A percentile compares a stretch with the other conserved stretches of the same genome.
phyloP scores from a whole-genome alignment of 208 protist genomes.

The Trypanosoma boissoni region DNA sequence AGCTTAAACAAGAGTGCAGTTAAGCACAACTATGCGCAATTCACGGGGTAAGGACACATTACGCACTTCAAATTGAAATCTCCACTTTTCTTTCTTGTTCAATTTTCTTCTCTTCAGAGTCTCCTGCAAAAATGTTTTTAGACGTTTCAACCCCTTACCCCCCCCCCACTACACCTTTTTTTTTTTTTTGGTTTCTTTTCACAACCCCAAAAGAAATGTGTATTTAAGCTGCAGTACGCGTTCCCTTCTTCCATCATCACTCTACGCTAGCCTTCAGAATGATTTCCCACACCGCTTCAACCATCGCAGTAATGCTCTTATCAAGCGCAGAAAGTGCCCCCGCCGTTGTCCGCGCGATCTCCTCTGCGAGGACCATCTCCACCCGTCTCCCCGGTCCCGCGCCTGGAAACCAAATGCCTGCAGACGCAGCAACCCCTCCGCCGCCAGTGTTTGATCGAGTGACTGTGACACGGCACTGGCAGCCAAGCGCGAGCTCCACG shows the following conservation, averaged over 20 bases:
- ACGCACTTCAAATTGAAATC: too few relatives aligned
- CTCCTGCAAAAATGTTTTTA: too few relatives aligned
- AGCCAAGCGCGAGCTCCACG: conserved; percentile 24
- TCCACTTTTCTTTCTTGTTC: too few relatives aligned
- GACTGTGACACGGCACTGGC: conserved; percentile 26
- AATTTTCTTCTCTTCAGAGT: too few relatives aligned
- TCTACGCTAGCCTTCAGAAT: not conserved
- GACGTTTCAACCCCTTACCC: too few relatives aligned
- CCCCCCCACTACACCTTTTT: too few relatives aligned
- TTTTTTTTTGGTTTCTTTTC: too few relatives aligned
- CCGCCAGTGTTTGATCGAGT: not conserved
- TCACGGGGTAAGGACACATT: too few relatives aligned
- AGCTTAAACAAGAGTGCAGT: too few relatives aligned
- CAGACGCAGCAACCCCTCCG: conserved; percentile 9
- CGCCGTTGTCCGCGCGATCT: conserved; percentile 10
- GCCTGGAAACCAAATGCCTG: conserved; percentile 23
- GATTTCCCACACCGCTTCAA: conserved; percentile 21
- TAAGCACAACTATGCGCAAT: too few relatives aligned
- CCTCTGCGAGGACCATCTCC: conserved; percentile 14
- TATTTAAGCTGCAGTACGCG: too few relatives aligned
- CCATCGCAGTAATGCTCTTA: not conserved
- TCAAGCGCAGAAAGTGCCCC: conserved; percentile 7
- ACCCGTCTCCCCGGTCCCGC: not conserved
- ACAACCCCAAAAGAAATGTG: too few relatives aligned
- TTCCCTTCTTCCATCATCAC: not conserved